phyloP scores from a whole-genome alignment of 2,329 filamentous ascomycete species.

The Lasiodiplodia sp. region DNA sequence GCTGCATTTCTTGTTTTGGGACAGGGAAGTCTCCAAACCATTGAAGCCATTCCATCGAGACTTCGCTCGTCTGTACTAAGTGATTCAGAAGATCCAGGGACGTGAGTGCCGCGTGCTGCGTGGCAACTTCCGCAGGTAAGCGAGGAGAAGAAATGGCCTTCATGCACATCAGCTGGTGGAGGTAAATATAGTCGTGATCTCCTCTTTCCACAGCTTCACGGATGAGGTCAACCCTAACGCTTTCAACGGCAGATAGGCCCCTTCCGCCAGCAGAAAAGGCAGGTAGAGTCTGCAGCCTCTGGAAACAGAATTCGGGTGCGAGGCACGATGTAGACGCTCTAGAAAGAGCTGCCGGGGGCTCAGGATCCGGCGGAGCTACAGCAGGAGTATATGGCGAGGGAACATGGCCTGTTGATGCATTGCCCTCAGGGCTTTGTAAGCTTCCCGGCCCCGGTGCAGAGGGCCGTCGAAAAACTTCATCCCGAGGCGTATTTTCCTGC shows the following conservation, averaged over 20 bases:
- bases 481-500: background rate
- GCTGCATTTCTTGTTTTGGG: conserved; percentile 39
- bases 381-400: background rate
- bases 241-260: background rate
- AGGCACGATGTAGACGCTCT: background rate
- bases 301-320: background rate
- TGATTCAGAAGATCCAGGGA: conserved; percentile 7
- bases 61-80: background rate
- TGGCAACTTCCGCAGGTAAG: background rate
- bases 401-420: background rate
- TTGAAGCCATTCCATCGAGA: background rate
- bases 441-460: background rate
- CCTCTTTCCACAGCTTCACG: background rate
- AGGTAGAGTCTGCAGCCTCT: background rate
- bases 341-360: background rate
- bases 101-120: background rate
- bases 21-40: conserved; percentile 57
- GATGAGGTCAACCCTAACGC: conserved; percentile 1
- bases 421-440: background rate
- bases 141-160: background rate
- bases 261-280: background rate
- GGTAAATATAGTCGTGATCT: conserved; percentile 17
- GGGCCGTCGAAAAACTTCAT: background rate
- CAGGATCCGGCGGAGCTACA: background rate
- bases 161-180: conserved; percentile 30